Evolutionary conservation across 129 eudicot species (phyloP).

Genomic region (Tagetes erecta): DNA sequence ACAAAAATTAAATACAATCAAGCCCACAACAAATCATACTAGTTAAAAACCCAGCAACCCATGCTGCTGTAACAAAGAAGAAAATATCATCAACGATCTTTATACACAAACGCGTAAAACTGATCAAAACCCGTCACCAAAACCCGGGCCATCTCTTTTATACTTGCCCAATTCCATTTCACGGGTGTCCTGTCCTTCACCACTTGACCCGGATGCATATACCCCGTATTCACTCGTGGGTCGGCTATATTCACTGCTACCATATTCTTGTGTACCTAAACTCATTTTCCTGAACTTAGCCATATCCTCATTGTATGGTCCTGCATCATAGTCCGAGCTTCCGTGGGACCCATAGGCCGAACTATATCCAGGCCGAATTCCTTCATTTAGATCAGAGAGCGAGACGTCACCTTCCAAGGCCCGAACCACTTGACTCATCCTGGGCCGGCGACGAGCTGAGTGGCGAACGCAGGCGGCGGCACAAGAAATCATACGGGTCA

Average conservation of each 20-base stretch:
- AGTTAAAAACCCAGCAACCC: conserved; percentile 15
- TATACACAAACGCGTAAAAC: conserved; percentile 10
- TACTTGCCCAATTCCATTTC: conserved; percentile 83
- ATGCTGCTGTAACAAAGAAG: conserved; percentile 30
- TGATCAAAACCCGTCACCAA: conserved; percentile 43
- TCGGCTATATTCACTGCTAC: conserved; percentile 76
- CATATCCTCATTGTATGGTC: conserved; percentile 85
- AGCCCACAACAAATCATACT: conserved; percentile 36
- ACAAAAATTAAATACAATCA: conserved; percentile 37
- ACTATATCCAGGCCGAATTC: conserved; percentile 73
- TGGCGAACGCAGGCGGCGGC: conserved; percentile 99
- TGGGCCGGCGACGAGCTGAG: conserved; percentile 85
- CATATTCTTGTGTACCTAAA: conserved; percentile 68
- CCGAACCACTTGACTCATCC: conserved; percentile 98
- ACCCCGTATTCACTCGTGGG: conserved; percentile 92
- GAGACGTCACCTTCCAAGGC: conserved; percentile 95
- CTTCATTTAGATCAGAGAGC: conserved; percentile 81
- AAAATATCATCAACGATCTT: conserved; percentile 34
- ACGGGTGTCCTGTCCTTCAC: conserved; percentile 78
- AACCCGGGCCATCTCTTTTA: conserved; percentile 58
- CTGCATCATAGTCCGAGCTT: conserved; percentile 86
- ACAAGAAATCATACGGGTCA: conserved; percentile 94
- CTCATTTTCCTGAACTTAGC: conserved; percentile 82
- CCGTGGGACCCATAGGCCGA: conserved; percentile 67
- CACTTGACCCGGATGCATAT: conserved; percentile 82